A percentile compares a stretch with the other conserved stretches of the same genome.
Evolutionary conservation across 768 basidiomycete genomes (phyloP).

Genomic region (Inosperma sp.): DNA sequence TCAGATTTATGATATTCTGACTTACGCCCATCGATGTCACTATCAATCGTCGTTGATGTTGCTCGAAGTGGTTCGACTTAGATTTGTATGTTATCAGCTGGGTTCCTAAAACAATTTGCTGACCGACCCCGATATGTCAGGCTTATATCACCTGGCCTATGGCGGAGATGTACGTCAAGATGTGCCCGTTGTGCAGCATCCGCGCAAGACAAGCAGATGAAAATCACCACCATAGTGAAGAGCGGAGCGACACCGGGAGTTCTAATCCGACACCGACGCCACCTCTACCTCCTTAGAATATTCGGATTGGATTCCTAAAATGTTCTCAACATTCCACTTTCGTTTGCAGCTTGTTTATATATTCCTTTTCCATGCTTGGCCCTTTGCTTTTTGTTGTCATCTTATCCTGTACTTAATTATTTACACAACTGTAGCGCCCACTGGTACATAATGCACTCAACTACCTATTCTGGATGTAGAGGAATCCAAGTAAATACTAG

Average conservation of each 20-base stretch:
- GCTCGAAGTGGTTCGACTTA: constrained; percentile 49
- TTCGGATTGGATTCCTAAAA: too few relatives aligned
- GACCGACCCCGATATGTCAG: constrained; percentile 30
- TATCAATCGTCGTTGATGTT: constrained; percentile 51
- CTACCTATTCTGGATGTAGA: too few relatives aligned
- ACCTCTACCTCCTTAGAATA: too few relatives aligned
- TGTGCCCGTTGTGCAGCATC: constrained; percentile 50
- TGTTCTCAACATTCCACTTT: background rate
- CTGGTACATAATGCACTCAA: too few relatives aligned
- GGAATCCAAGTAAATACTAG: background rate
- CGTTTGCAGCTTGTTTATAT: background rate
- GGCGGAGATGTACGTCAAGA: constrained; percentile 58
- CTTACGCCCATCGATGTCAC: constrained; percentile 61
- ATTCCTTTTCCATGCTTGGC: too few relatives aligned
- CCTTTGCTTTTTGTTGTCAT: too few relatives aligned
- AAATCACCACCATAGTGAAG: constrained; percentile 3
- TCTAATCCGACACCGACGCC: background rate
- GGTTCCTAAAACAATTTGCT: background rate
- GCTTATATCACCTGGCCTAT: constrained; percentile 69
- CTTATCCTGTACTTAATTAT: too few relatives aligned
- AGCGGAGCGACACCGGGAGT: background rate
- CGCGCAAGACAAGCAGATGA: constrained; percentile 12
- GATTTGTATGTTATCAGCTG: constrained; percentile 46
- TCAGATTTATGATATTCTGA: constrained; percentile 66
- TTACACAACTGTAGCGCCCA: too few relatives aligned